Base-by-base conservation (phyloP, 129 eudicot genomes). In the Saussurea involucrata region DNA sequence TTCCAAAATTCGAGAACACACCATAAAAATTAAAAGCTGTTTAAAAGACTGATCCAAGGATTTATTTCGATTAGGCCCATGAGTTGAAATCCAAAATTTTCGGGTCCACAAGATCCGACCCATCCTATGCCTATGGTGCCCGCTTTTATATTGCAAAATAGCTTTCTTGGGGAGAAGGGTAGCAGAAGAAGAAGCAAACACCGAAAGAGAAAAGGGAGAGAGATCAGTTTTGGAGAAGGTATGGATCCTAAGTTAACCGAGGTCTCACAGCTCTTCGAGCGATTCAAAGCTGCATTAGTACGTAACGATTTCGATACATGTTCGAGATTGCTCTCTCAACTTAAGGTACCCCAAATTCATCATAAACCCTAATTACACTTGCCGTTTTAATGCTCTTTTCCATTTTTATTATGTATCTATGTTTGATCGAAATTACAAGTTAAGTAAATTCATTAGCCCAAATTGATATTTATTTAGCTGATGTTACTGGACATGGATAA, bases 171-270 rank as follows among this genome's bases (percentile, higher is more conserved):
- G n/a, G 24, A 74, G 84, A 29, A 74, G 76, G 84, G 65, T 74
- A 81, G 36, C 27, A 36, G 40, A 53, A 58, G 33, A 73, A 64
- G 11, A 79, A 18, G 73, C 32, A 58, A 25, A 66, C 28, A 67
- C 65, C 58, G n/a, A 36, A 46, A 49, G 10, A 12, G 32, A 40
- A 60, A 49, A 21, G 6, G 12, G 31, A 21, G 12, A 17, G 7
- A 65, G 22, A 60, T 22, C 18, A 27, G 18, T 1, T 28, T 63
- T 44, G 53, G 11, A 63, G 55, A 44, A 64, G 72, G 55, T 24
- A 92, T 92, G 99, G 96, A 95, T 92, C 89, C 96, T 4, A 89
- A 87, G 71, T 65, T 86, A 17, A 89, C 91, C 28, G 95, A 89
- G 74, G 76, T 88, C 12, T 57, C 90, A 0, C 97, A 95, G 72